Evolutionary conservation across 2,329 filamentous ascomycete genomes (phyloP), one percentile per base, ranked within the genome.

Genomic region (Colletotrichum trifolii): DNA sequence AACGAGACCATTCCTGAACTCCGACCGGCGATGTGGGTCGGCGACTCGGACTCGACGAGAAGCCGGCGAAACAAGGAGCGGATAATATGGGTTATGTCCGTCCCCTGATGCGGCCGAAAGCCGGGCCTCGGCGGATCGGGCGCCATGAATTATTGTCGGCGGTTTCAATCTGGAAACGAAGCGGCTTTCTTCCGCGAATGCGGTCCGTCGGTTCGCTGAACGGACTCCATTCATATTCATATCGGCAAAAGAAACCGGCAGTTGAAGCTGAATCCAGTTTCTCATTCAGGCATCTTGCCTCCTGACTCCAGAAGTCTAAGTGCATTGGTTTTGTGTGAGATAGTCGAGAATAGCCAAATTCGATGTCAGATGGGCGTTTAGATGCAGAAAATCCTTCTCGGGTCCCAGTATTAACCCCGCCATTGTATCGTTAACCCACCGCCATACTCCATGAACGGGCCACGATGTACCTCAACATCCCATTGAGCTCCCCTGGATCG

Each of bases 41-140:
- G 53, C 54, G 38, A 62, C 15, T 52, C 59, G 59, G 53, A 54
- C 53, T 62, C 25, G 53, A 46, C 59, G 45, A 34, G 53, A 57
- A 45, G 59, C 53, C 59, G 53, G 46, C 45, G 59, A 57, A 62
- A 50, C 59, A 35, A 2, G 36, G 25, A 15, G 43, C 45, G 53
- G 53, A 62, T 40, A 11, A 4, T 12, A 49, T 57, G 59, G 59
- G 46, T 46, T 62, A 49, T 62, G n/a, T 56, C 39, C 53, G 58
- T 42, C 15, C n/a, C n/a, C 11, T 43, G 40, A 43, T 43, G 10
- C 9, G 34, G n/a, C 54, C 10, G n/a, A 15, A 10, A 7, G 39
- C 0, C 43, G 42, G 34, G 54, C 40, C 10, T 43, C 13, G 15
- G 15, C 13, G 5, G 4, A 43, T 15, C 40, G 9, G 40, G 7